phyloP scores from a whole-genome alignment of 768 basidiomycete genomes.

The Leccinellum rugosiceps region DNA sequence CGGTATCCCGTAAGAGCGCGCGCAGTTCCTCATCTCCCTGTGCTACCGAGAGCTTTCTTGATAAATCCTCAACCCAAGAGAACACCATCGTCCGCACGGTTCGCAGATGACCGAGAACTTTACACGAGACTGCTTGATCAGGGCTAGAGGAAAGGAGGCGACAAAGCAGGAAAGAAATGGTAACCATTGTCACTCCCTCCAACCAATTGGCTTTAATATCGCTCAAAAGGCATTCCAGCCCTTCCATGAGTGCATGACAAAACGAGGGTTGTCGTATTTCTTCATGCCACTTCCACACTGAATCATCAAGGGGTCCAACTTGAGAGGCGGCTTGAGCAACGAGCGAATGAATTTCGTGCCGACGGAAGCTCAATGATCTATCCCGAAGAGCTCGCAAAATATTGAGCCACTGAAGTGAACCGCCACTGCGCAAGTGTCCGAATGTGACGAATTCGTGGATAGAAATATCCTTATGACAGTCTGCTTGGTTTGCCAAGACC shows the following conservation, averaged over 20 bases:
- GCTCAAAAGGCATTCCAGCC: not conserved
- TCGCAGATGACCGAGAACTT: not conserved
- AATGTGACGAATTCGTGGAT: slow-evolving; percentile 46
- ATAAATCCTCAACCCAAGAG: not conserved
- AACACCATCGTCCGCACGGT: not conserved
- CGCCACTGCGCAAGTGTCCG: slow-evolving; percentile 42
- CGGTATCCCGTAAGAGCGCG: too few species aligned
- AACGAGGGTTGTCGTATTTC: slow-evolving; percentile 8
- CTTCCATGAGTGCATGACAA: not conserved
- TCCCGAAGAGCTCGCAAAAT: slow-evolving; percentile 42
- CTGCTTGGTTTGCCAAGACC: slow-evolving; percentile 40
- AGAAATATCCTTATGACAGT: slow-evolving; percentile 38
- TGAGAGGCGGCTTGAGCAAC: slow-evolving; percentile 44
- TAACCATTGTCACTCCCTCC: not conserved
- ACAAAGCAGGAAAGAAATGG: not conserved
- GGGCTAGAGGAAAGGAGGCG: not conserved
- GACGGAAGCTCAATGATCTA: slow-evolving; percentile 35
- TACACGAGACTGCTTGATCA: not conserved
- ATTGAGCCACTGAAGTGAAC: slow-evolving; percentile 47
- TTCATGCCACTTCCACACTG: slow-evolving; percentile 7
- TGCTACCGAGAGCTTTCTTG: not conserved
- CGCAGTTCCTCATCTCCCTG: not conserved
- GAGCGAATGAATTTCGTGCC: slow-evolving; percentile 39
- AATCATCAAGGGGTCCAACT: slow-evolving; percentile 28
- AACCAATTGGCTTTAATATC: not conserved